A percentile compares a stretch with the other conserved stretches of the same genome.
Evolutionary conservation across 2,329 filamentous ascomycete species (phyloP).

Genomic region (Diplocarpon mali): DNA sequence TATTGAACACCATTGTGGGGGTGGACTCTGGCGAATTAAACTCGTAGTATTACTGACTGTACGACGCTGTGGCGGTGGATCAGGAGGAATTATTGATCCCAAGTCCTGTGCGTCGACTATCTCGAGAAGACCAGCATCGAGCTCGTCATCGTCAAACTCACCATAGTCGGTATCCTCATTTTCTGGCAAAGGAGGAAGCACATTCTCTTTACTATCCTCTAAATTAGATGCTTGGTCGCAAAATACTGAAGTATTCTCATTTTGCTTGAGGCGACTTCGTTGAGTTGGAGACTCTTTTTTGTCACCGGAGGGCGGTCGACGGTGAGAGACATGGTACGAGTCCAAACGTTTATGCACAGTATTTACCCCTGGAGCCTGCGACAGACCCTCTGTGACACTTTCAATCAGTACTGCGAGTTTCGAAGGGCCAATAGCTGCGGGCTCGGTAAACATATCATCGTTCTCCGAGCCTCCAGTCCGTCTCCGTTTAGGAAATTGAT

Average conservation of each 20-base stretch:
- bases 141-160: constrained; percentile 43
- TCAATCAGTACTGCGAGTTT: constrained; percentile 53
- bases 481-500: constrained; percentile 61
- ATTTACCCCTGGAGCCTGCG: constrained; percentile 15
- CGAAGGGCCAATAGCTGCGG: constrained; percentile 37
- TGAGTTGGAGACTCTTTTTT: constrained; percentile 4
- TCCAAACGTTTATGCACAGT: background rate
- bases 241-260: background rate
- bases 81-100: constrained; percentile 1
- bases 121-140: constrained; percentile 34
- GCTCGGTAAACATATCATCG: constrained; percentile 25
- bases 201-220: background rate
- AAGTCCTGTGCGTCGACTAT: constrained; percentile 37
- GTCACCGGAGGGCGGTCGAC: background rate
- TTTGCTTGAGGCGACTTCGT: constrained; percentile 1
- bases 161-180: constrained; percentile 24
- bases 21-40: background rate
- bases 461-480: constrained; percentile 37
- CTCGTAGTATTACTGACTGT: background rate
- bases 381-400: constrained; percentile 45
- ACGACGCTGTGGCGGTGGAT: background rate
- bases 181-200: background rate
- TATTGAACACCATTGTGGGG: background rate
- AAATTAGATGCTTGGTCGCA: background rate
- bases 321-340: background rate